These are phyloP conservation scores for Fusarium decemcellulare DNA, from an alignment of 2,329 filamentous ascomycete species.

Conservation along the genomic window DNA sequence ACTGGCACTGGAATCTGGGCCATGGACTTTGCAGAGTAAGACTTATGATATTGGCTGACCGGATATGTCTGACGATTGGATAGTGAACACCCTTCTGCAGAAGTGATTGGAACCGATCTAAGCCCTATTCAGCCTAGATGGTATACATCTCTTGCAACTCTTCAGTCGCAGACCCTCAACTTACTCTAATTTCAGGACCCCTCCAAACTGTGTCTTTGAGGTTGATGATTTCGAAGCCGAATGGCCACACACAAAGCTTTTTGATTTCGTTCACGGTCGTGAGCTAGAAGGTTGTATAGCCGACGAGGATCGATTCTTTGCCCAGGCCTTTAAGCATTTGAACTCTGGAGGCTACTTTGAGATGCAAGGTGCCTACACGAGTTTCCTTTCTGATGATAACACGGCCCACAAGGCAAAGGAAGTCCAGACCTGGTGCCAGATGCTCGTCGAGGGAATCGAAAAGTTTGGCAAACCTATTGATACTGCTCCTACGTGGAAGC, in stretches of 20 bases:
- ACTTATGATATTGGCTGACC: neutral
- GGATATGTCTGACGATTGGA: neutral
- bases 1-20: slow-evolving; percentile 19
- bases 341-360: slow-evolving; percentile 16
- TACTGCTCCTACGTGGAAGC: slow-evolving; percentile 14
- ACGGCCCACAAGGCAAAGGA: slow-evolving; percentile 16
- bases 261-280: slow-evolving; percentile 24
- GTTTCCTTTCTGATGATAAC: slow-evolving; percentile 15
- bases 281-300: slow-evolving; percentile 21
- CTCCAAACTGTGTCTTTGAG: slow-evolving; percentile 19
- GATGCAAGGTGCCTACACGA: neutral
- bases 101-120: slow-evolving; percentile 25
- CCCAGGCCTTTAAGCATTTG: slow-evolving; percentile 7
- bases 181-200: neutral
- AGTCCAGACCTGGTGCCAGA: slow-evolving; percentile 5
- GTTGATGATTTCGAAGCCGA: slow-evolving; percentile 22
- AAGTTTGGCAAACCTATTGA: slow-evolving; percentile 24
- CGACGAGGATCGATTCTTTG: slow-evolving; percentile 7
- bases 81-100: slow-evolving; percentile 20
- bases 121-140: slow-evolving; percentile 29
- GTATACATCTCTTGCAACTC: neutral
- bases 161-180: neutral
- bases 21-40: slow-evolving; percentile 19
- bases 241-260: slow-evolving; percentile 18
- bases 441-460: neutral